Percentiles rank a stretch among this genome's conserved stretches.
phyloP scores from a whole-genome alignment of 1,139 yeast species.

The Debaryomycetaceae sp. region DNA sequence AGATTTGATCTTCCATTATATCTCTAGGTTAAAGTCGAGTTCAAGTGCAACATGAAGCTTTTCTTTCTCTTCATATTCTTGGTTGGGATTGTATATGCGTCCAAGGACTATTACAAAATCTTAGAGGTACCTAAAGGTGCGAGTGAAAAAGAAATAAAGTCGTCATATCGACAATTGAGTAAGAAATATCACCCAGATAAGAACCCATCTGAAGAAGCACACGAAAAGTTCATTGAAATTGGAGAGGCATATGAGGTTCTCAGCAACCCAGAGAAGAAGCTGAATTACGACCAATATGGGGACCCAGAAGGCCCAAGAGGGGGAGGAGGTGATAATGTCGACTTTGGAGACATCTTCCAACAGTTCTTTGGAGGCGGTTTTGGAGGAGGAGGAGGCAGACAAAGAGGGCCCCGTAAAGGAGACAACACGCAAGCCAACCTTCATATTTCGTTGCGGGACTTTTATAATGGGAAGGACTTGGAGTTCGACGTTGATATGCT shows the following conservation, averaged over 20 bases:
- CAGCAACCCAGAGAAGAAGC: slow-evolving; percentile 68
- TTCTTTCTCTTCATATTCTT: slow-evolving; percentile 3
- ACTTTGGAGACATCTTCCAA: slow-evolving; percentile 67
- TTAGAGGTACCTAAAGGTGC: slow-evolving; percentile 73
- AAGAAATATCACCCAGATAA: slow-evolving; percentile 95
- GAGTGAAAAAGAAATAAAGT: slow-evolving; percentile 75
- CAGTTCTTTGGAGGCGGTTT: slow-evolving; percentile 76
- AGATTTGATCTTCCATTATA: neutral
- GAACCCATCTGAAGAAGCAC: slow-evolving; percentile 79
- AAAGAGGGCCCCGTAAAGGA: slow-evolving; percentile 56
- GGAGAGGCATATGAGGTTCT: slow-evolving; percentile 94
- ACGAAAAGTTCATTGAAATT: slow-evolving; percentile 79
- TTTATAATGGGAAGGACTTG: slow-evolving; percentile 63
- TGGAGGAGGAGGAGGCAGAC: slow-evolving; percentile 33
- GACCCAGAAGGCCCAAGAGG: slow-evolving; percentile 64
- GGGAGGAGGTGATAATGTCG: slow-evolving; percentile 32
- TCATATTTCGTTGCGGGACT: slow-evolving; percentile 57
- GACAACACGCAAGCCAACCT: slow-evolving; percentile 59
- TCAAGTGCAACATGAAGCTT: slow-evolving; percentile 1
- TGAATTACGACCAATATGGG: slow-evolving; percentile 76
- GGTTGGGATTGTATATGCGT: slow-evolving; percentile 1
- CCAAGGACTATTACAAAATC: slow-evolving; percentile 33
- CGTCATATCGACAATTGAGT: slow-evolving; percentile 79
- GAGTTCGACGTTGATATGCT: slow-evolving; percentile 68
- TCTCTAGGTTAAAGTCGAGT: neutral